These are phyloP conservation scores for Lippia alba DNA, from an alignment of 305 asterid species.

Conservation along the genomic window DNA sequence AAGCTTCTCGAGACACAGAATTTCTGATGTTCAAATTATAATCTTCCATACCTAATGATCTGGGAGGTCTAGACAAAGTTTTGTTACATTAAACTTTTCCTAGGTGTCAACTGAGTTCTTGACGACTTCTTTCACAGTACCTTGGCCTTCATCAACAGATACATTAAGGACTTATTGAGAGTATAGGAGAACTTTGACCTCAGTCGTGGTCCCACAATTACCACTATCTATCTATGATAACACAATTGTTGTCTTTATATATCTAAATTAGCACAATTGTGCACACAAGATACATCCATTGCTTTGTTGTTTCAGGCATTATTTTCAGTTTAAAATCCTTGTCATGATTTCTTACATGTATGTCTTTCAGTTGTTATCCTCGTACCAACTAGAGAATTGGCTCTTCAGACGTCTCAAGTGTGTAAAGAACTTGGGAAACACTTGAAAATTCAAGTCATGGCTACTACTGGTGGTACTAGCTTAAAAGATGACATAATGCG, in stretches of 20 bases:
- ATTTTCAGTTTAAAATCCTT: constrained; percentile 13
- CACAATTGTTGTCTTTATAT: neutral
- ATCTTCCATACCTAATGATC: constrained; percentile 14
- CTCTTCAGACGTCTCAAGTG: constrained; percentile 95
- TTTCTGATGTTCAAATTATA: constrained; percentile 16
- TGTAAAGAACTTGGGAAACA: constrained; percentile 98
- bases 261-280: constrained; percentile 7
- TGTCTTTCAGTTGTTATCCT: constrained; percentile 78
- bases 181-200: constrained; percentile 19
- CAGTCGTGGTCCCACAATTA: constrained; percentile 5
- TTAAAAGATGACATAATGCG: constrained; percentile 96
- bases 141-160: constrained; percentile 10
- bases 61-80: constrained; percentile 28
- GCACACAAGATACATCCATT: neutral
- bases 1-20: constrained; percentile 24
- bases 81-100: constrained; percentile 16
- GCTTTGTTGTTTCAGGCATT: constrained; percentile 4
- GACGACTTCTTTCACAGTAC: neutral
- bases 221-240: neutral
- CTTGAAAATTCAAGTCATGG: constrained; percentile 86
- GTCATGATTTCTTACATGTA: constrained; percentile 24
- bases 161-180: constrained; percentile 27
- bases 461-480: constrained; percentile 97
- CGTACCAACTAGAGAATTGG: constrained; percentile 95
- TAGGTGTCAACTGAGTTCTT: constrained; percentile 25